Evolutionary conservation across 257 asterid species (phyloP), one percentile per base, ranked within the genome.

Genomic region (Craterostigma plantagineum): DNA sequence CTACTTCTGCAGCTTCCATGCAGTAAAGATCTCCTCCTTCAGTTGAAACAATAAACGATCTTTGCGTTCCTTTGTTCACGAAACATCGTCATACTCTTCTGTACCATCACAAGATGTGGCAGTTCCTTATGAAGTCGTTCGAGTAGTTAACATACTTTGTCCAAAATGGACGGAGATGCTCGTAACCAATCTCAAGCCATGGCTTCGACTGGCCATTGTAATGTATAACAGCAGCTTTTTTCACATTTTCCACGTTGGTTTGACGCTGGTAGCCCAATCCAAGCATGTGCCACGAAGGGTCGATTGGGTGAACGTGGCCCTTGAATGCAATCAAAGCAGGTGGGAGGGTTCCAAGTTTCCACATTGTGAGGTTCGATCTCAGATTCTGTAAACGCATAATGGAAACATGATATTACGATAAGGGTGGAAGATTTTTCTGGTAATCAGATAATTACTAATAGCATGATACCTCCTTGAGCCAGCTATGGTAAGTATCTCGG

Each of bases 91-190:
- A 23, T 23, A 23, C 30, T 23, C 30, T 6, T 23, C 30, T 23
- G 4, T 23, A n/a, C n/a, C n/a, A 72, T 73, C 66, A 77, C 73
- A 76, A 48, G 43, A 76, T 69, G 62, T 76, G 87, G 66, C 87
- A 76, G 53, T 60, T 69, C 57, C 66, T 62, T 33, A 76, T 43
- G 46, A 76, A 72, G 16, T 76, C 81, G 48, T 63, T 72, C 48
- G 87, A 69, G 71, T 73, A 63, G 59, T 76, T 72, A 34, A 76
- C 65, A 34, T 72, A 66, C 57, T 69, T 76, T 18, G 87, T 58
- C 87, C 87, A 76, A 62, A 68, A 76, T 12, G 87, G 87, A 30
- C 87, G 70, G 44, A 76, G 87, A 59, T 76, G 81, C 60, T 76
- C 81, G 58, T 71, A 75, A 16, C 86, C 85, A 49, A 75, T 75